Percentiles rank a stretch among this genome's conserved stretches.
Conservation (phyloP, 805 yeast species). For the Starmerella powellii region DNA sequence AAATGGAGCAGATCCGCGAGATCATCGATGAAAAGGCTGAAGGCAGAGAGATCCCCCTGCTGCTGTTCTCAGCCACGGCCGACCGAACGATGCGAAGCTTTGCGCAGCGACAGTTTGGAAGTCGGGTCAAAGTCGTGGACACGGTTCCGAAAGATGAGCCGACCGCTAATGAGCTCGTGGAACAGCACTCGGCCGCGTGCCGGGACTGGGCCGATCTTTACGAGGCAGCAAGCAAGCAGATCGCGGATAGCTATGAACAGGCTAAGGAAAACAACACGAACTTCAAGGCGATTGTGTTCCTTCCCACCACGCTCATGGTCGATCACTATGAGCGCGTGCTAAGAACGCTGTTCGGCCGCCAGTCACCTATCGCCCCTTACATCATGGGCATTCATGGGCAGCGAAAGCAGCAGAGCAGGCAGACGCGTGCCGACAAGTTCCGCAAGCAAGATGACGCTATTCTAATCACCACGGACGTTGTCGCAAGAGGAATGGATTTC, state of each 20-base stretch:
- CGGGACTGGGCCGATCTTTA: conserved; percentile 45
- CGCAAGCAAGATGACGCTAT: conserved; percentile 40
- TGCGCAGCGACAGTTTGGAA: conserved; percentile 40
- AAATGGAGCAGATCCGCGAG: conserved; percentile 33
- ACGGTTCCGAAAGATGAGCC: conserved; percentile 64
- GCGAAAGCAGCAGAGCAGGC: conserved; percentile 57
- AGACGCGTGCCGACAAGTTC: conserved; percentile 44
- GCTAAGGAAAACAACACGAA: conserved; percentile 19
- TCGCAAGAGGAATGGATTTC: conserved; percentile 95
- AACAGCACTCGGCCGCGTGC: conserved; percentile 51
- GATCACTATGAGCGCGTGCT: conserved; percentile 43
- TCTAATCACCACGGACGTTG: conserved; percentile 79
- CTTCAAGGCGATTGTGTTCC: conserved; percentile 72
- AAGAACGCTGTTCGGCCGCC: conserved; percentile 19
- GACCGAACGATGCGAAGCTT: conserved; percentile 53
- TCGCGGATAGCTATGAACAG: conserved; percentile 33
- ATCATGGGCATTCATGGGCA: conserved; percentile 51
- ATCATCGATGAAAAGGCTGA: conserved; percentile 43
- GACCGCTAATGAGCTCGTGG: conserved; percentile 66
- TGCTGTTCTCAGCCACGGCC: conserved; percentile 82
- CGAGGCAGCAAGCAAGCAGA: conserved; percentile 40
- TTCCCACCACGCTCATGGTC: conserved; percentile 64
- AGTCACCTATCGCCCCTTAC: conserved; percentile 2
- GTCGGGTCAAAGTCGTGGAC: conserved; percentile 38
- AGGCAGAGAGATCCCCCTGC: conserved; percentile 38